phyloP scores from a whole-genome alignment of 768 basidiomycete genomes.

The Phaeotremella fagi region DNA sequence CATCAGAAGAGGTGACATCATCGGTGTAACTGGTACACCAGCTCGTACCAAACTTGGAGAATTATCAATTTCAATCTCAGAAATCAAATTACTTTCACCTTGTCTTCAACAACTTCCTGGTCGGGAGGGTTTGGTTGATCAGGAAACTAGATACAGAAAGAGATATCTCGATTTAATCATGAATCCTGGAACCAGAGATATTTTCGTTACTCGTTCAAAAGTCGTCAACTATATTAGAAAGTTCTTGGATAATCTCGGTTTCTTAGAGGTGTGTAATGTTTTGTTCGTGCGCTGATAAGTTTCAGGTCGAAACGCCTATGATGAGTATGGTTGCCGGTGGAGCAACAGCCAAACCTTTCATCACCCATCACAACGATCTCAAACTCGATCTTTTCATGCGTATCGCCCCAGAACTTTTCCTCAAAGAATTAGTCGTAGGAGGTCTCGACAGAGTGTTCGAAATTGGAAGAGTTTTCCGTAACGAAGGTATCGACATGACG shows the following conservation, averaged over 20 bases:
- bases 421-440: constrained; percentile 95
- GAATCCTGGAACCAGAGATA: constrained; percentile 78
- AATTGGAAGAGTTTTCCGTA: constrained; percentile 95
- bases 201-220: constrained; percentile 82
- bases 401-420: constrained; percentile 93
- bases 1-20: constrained; percentile 93
- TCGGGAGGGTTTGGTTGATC: constrained; percentile 80
- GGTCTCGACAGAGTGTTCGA: constrained; percentile 97
- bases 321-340: constrained; percentile 94
- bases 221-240: constrained; percentile 90
- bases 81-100: constrained; percentile 84
- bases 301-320: constrained; percentile 88
- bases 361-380: constrained; percentile 98
- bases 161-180: constrained; percentile 97
- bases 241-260: constrained; percentile 83
- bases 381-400: constrained; percentile 94
- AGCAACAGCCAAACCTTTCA: constrained; percentile 96
- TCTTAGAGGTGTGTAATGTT: constrained; percentile 63
- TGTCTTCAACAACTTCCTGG: constrained; percentile 95
- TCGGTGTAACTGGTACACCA: constrained; percentile 83
- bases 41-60: constrained; percentile 94
- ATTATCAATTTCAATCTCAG: constrained; percentile 75
- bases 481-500: constrained; percentile 97
- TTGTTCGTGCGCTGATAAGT: background rate
- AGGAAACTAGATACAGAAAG: constrained; percentile 96